Base-by-base conservation (phyloP, 371 early-diverging fungal species). In the Mortierella sp. region DNA sequence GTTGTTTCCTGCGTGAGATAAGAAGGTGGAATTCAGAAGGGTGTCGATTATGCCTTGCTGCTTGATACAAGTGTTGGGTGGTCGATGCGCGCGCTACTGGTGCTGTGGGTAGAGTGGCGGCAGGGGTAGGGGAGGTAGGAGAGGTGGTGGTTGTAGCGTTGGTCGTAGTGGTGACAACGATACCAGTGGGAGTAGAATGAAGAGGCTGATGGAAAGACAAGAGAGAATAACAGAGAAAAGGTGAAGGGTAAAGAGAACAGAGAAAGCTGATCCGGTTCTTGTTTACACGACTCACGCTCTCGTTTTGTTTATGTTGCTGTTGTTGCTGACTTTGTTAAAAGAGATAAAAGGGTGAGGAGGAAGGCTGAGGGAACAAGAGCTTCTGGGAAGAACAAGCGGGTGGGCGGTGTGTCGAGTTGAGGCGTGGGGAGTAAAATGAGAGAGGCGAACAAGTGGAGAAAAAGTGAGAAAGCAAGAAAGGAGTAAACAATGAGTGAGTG, bases 1-100 rank as follows among this genome's bases (percentile, higher is more conserved):
- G 63, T 12, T 18, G 38, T 16, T 63, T 63, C 63, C 63, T 63
- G 63, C 35, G 58, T n/a, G 55, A 74, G 56, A 74, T 35, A 58
- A 29, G 24, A 44, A 38, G 11, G 24, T 7, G 63, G 63, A 63
- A 63, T 63, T 41, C 35, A 24, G 41, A 21, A 63, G 38, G 35
- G 21, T 65, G 41, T 41, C 68, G 68, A 68, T 41, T 68, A 21
- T 21, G 18, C 11, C 24, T 68, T 41, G 68, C 10, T 68, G 41
- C 43, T 60, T 60, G 63, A 32, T 3, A n/a, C 41, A 24, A 24
- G 38, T 68, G 38, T 10, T 38, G 65, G 41, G 65, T 41, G 68
- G 43, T 68, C 43, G 68, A 68, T 68, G 41, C 68, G 68, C 38
- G n/a, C 41, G 68, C 43, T 68, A 6, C 7, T 38, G 65, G 68